phyloP scores from a whole-genome alignment of 306 rosid genomes.

The Ochetophila trinervis region DNA sequence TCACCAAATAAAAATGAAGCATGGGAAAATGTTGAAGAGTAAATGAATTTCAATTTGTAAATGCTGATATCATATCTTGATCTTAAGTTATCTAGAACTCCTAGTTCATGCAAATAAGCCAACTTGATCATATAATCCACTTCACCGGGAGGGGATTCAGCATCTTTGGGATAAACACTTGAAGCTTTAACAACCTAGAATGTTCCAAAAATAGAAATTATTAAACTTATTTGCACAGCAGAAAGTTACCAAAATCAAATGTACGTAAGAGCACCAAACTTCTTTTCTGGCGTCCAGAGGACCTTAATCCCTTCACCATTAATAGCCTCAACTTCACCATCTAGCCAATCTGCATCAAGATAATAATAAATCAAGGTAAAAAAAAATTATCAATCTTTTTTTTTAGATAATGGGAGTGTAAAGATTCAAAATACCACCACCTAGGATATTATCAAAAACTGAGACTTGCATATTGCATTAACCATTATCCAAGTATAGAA shows the following conservation, averaged over 20 bases:
- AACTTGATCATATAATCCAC: conserved; percentile 99
- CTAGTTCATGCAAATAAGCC: conserved; percentile 98
- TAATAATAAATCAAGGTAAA: too few relatives aligned
- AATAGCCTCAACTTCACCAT: conserved; percentile 81
- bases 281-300: conserved; percentile 84
- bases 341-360: conserved; percentile 79
- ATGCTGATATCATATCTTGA: conserved; percentile 90
- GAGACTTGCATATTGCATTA: too few relatives aligned
- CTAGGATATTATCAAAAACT: too few relatives aligned
- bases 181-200: conserved; percentile 78
- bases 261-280: conserved; percentile 53
- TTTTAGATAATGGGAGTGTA: too few relatives aligned
- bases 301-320: conserved; percentile 73
- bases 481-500: too few relatives aligned
- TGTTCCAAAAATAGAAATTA: conserved; percentile 24
- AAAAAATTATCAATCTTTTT: too few relatives aligned
- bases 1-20: too few relatives aligned
- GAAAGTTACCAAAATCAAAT: conserved; percentile 1
- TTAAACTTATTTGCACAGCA: background rate
- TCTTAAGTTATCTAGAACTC: conserved; percentile 86
- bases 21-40: background rate
- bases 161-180: conserved; percentile 79
- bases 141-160: conserved; percentile 96
- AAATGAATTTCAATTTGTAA: conserved; percentile 5
- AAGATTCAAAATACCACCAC: too few relatives aligned